Percentiles rank a stretch among this genome's conserved stretches.
Conservation (phyloP, 2,329 filamentous ascomycete genomes). For the Fusarium veterinarium region DNA sequence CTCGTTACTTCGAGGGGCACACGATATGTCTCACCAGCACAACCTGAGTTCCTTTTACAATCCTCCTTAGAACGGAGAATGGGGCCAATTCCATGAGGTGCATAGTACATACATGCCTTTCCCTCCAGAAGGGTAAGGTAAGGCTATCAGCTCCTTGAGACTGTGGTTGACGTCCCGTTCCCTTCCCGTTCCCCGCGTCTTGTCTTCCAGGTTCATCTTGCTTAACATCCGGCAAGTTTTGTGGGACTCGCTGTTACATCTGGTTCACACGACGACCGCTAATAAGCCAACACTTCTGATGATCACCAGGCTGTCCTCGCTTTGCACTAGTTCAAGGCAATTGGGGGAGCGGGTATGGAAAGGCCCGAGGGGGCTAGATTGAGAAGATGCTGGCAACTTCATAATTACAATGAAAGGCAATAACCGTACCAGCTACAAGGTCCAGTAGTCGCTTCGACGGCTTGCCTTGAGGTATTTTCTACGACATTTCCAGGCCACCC, state of each 20-base stretch:
- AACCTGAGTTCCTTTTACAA: not conserved
- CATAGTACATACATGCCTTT: not conserved
- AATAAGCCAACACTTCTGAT: not conserved
- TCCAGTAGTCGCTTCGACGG: not conserved
- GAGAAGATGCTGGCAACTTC: not conserved
- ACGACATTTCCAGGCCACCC: not conserved
- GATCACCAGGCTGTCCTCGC: conserved; percentile 12
- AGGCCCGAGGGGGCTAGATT: conserved; percentile 20
- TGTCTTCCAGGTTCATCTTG: conserved; percentile 8
- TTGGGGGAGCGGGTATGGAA: conserved; percentile 34
- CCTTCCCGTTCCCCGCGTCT: conserved; percentile 29
- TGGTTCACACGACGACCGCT: conserved; percentile 23
- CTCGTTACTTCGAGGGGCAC: conserved; percentile 9
- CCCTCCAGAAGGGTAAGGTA: conserved; percentile 19
- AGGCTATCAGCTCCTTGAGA: conserved; percentile 21
- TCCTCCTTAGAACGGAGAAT: not conserved
- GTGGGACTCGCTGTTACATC: conserved; percentile 7
- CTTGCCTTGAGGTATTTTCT: conserved; percentile 25
- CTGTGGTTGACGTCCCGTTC: conserved; percentile 9
- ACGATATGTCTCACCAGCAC: conserved; percentile 22
- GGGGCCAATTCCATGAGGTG: not conserved
- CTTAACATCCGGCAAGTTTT: conserved; percentile 10
- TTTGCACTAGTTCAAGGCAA: conserved; percentile 14
- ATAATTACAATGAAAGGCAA: not conserved
- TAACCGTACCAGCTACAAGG: conserved; percentile 13